Percentiles rank a stretch among this genome's conserved stretches.
phyloP scores from a whole-genome alignment of 495 filamentous ascomycete species.

The Trichoderma erinaceum region DNA sequence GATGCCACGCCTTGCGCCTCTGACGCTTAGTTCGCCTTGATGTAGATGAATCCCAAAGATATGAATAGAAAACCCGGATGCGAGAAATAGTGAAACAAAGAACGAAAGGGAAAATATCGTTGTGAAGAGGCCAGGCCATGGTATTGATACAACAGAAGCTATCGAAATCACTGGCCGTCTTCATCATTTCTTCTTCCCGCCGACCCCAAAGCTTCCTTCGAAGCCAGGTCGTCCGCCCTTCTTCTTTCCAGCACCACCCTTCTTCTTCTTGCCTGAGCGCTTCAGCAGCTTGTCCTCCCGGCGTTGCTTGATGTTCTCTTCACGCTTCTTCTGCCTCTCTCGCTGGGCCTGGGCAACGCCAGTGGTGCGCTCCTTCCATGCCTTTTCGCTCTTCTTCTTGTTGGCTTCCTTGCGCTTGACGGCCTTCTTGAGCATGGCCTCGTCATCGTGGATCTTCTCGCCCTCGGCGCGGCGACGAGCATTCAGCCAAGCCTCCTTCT shows the following conservation, averaged over 20 bases:
- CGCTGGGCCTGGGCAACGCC: conserved; percentile 70
- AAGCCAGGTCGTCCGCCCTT: conserved; percentile 72
- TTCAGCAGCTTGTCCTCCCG: conserved; percentile 65
- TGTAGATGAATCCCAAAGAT: background rate
- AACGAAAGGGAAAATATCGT: background rate
- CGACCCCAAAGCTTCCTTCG: conserved; percentile 79
- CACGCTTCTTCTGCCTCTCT: conserved; percentile 77
- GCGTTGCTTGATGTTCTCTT: conserved; percentile 79
- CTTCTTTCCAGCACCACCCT: conserved; percentile 45
- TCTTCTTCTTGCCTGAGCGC: conserved; percentile 59
- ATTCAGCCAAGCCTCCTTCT: conserved; percentile 92
- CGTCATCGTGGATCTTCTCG: conserved; percentile 85
- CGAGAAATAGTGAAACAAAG: conserved; percentile 9
- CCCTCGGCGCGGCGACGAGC: conserved; percentile 84
- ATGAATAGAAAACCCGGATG: background rate
- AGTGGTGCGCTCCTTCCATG: conserved; percentile 79
- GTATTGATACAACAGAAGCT: background rate
- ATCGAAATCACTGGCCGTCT: background rate
- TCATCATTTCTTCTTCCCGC: conserved; percentile 29
- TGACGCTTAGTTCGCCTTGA: background rate
- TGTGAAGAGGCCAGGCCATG: background rate
- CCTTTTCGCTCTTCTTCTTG: conserved; percentile 84
- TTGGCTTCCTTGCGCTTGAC: conserved; percentile 83
- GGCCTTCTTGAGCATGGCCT: conserved; percentile 85
- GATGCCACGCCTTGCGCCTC: conserved; percentile 5